Evolutionary conservation across 805 yeast species (phyloP).

Genomic region (Wickerhamiella occidentalis): DNA sequence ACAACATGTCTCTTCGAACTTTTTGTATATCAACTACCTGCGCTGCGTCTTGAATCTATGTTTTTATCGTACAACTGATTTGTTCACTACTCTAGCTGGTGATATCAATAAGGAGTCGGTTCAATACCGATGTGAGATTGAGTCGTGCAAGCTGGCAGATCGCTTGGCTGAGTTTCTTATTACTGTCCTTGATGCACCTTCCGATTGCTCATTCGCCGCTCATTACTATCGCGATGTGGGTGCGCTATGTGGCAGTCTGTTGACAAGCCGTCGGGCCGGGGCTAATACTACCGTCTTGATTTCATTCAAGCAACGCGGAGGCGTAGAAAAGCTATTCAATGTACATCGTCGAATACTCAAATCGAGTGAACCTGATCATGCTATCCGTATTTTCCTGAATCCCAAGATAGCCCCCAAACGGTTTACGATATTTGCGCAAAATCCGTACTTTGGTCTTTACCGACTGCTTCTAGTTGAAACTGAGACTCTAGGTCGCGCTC

Average conservation of each 20-base stretch:
- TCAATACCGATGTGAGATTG: conserved; percentile 1
- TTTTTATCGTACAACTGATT: neutral
- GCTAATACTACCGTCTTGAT: neutral
- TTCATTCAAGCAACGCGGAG: conserved; percentile 8
- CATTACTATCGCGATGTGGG: conserved; percentile 3
- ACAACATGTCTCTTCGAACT: neutral
- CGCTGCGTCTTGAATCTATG: conserved; percentile 3
- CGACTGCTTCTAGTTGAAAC: neutral
- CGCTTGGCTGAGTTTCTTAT: neutral
- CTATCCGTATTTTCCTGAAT: neutral
- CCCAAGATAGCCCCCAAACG: neutral
- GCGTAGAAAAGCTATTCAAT: neutral
- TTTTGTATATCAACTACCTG: neutral
- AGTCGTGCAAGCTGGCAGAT: neutral
- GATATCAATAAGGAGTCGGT: neutral
- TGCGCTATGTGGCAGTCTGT: neutral
- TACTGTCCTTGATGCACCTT: neutral
- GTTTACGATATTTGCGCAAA: conserved; percentile 1
- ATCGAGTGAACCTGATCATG: neutral
- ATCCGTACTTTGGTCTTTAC: neutral
- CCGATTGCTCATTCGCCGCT: neutral
- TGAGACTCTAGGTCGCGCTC: conserved; percentile 4
- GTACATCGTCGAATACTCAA: neutral
- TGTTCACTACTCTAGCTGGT: neutral
- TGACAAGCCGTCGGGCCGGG: neutral